These are phyloP conservation scores for Gremmenia infestans DNA, from an alignment of 2,329 filamentous ascomycete genomes.

Conservation along the genomic window DNA sequence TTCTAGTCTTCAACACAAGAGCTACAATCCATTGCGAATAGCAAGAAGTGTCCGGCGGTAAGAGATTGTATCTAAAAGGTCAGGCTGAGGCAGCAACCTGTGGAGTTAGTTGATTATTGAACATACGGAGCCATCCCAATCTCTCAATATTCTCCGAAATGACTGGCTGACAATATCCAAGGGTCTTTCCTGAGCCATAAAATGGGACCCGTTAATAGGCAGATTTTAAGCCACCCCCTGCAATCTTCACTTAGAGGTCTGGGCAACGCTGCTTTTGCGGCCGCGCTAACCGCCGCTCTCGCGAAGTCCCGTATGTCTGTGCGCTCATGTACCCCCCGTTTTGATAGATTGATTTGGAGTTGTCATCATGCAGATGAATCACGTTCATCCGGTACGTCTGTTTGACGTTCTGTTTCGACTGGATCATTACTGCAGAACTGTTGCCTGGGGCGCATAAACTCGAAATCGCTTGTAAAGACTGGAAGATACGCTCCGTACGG, in stretches of 20 bases:
- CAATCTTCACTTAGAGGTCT: not conserved
- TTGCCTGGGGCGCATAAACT: not conserved
- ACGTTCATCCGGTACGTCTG: not conserved
- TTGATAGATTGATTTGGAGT: constrained; percentile 3
- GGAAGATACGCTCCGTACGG: too few species aligned
- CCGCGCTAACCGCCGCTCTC: constrained; percentile 15
- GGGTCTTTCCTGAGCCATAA: constrained; percentile 8
- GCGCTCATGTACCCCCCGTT: constrained; percentile 5
- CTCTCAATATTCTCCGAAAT: constrained; percentile 11
- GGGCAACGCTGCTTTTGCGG: constrained; percentile 14
- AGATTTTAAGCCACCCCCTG: constrained; percentile 10
- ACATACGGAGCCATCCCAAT: constrained; percentile 21
- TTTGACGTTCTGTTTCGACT: not conserved
- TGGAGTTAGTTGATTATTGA: constrained; percentile 15
- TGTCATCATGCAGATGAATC: constrained; percentile 12
- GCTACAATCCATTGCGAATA: not conserved
- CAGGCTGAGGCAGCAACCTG: constrained; percentile 25
- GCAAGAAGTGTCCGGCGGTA: constrained; percentile 33
- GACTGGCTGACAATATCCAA: constrained; percentile 24
- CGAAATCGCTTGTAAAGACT: too few species aligned
- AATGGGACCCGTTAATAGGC: constrained; percentile 14
- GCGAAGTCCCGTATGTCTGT: constrained; percentile 21
- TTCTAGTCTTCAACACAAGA: not conserved
- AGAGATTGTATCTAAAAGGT: constrained; percentile 40
- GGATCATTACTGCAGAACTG: not conserved